phyloP scores from a whole-genome alignment of 257 asterid genomes.

The Solanum virginianum region DNA sequence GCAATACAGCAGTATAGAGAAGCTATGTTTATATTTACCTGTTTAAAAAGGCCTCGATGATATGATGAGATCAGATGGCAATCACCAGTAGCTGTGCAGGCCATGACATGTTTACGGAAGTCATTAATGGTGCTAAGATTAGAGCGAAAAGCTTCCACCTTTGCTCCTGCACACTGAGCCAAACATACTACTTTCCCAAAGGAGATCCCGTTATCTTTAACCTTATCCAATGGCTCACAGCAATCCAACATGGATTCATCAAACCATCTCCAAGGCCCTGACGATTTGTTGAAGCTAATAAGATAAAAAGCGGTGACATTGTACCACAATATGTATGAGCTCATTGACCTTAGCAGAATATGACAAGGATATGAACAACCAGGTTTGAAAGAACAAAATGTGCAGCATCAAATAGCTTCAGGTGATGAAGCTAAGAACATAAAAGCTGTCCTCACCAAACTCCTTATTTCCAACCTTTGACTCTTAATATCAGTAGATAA shows the following conservation, averaged over 20 bases:
- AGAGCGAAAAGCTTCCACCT: conserved; percentile 83
- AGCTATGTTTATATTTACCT: conserved; percentile 26
- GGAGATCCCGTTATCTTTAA: conserved; percentile 78
- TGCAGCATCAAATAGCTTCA: neutral
- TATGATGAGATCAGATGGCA: conserved; percentile 88
- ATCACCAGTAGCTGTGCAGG: conserved; percentile 72
- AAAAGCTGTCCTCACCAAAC: neutral
- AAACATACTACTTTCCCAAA: conserved; percentile 92
- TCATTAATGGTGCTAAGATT: conserved; percentile 75
- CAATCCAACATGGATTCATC: conserved; percentile 98
- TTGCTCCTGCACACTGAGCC: conserved; percentile 98
- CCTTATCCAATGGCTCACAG: conserved; percentile 94
- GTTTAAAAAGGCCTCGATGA: conserved; percentile 67
- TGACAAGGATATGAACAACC: neutral
- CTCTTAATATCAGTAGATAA: neutral
- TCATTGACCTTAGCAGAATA: neutral
- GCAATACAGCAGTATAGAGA: neutral
- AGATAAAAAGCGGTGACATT: neutral
- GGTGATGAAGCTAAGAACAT: neutral
- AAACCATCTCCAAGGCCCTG: conserved; percentile 99
- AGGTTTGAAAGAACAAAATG: neutral
- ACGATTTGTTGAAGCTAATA: conserved; percentile 12
- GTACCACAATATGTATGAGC: neutral
- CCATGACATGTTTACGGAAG: conserved; percentile 67
- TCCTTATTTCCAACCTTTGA: neutral